Evolutionary conservation across 768 basidiomycete genomes (phyloP).

Genomic region (Stropharia rugosoannulata): DNA sequence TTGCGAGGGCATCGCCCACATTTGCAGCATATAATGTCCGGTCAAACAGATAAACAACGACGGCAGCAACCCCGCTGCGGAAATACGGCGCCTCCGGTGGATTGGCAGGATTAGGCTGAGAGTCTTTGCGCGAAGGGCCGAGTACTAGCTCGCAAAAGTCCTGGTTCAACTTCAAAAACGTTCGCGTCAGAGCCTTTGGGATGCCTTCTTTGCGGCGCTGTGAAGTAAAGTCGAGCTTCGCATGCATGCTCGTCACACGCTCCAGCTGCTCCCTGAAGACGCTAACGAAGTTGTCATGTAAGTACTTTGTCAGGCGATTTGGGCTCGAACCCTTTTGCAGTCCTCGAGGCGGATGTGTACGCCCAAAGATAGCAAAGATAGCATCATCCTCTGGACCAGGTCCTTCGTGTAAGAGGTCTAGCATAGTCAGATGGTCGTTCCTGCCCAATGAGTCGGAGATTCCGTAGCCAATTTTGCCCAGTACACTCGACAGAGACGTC

Average conservation of each 20-base stretch:
- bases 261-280: conserved; percentile 62
- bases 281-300: conserved; percentile 76
- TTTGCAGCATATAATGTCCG: conserved; percentile 89
- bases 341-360: conserved; percentile 47
- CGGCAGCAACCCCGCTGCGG: conserved; percentile 76
- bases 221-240: conserved; percentile 26
- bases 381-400: conserved; percentile 75
- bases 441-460: conserved; percentile 90
- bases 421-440: conserved; percentile 79
- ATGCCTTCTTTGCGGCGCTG: conserved; percentile 40
- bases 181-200: conserved; percentile 76
- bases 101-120: conserved; percentile 53
- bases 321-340: conserved; percentile 48
- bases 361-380: conserved; percentile 97
- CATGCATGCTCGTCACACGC: conserved; percentile 39
- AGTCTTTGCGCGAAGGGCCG: conserved; percentile 62
- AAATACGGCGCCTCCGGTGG: conserved; percentile 47
- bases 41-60: conserved; percentile 81
- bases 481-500: conserved; percentile 82
- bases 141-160: conserved; percentile 69
- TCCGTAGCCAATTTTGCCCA: conserved; percentile 88
- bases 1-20: conserved; percentile 84
- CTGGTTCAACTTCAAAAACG: conserved; percentile 88
- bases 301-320: conserved; percentile 75
- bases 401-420: conserved; percentile 92